Conservation (phyloP, 1,284 basidiomycete genomes). For the Marasmius sp. region DNA sequence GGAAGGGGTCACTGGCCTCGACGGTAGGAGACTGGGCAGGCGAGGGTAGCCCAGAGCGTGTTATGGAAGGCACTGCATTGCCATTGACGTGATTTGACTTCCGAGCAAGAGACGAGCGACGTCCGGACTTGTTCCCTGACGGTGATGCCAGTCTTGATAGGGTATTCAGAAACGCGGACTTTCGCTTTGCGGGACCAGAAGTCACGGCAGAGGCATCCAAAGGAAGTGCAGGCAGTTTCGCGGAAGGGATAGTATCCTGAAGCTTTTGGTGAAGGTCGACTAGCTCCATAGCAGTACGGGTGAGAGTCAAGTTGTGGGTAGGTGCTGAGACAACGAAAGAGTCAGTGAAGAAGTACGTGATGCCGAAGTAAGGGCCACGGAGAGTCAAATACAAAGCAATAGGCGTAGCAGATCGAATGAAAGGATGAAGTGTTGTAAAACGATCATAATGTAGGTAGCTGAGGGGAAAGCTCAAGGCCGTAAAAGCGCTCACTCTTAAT, state of each 20-base stretch:
- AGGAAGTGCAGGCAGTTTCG: conserved; percentile 61
- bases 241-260: conserved; percentile 49
- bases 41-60: conserved; percentile 33
- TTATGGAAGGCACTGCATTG: conserved; percentile 9
- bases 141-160: conserved; percentile 77
- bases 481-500: conserved; percentile 59
- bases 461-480: conserved; percentile 15
- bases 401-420: background rate
- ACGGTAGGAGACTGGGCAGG: conserved; percentile 47
- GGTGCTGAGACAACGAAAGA: conserved; percentile 54
- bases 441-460: conserved; percentile 12
- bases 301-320: conserved; percentile 86
- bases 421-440: conserved; percentile 18
- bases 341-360: background rate
- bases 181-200: conserved; percentile 61
- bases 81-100: background rate
- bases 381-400: background rate
- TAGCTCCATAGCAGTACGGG: conserved; percentile 72
- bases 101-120: conserved; percentile 1
- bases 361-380: conserved; percentile 24
- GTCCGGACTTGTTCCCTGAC: conserved; percentile 38
- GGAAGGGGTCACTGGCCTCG: conserved; percentile 64
- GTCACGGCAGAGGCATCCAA: conserved; percentile 53
- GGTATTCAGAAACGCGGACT: conserved; percentile 79
- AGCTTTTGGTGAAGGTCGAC: conserved; percentile 78